Conservation (phyloP, 805 yeast species). For the Candida maesae region DNA sequence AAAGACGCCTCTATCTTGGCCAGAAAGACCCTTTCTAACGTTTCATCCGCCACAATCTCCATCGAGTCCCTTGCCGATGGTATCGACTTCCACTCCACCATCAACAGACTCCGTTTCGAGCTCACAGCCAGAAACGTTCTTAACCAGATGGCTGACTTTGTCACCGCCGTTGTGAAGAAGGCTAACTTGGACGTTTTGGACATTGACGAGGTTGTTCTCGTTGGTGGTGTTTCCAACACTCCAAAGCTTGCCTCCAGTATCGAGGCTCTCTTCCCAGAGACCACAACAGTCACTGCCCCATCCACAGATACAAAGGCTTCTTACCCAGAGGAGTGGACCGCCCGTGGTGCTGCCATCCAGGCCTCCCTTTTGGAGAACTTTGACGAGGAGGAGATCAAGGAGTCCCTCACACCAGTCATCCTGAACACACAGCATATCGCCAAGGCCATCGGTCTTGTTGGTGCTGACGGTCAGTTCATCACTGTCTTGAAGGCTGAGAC, state of each 20-base stretch:
- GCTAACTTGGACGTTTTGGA: conserved; percentile 84
- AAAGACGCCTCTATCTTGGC: conserved; percentile 76
- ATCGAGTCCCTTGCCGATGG: conserved; percentile 95
- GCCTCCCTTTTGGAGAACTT: conserved; percentile 80
- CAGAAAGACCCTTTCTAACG: conserved; percentile 89
- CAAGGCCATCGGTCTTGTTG: conserved; percentile 81
- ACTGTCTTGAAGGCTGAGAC: conserved; percentile 79
- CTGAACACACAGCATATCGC: conserved; percentile 83
- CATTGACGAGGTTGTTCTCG: conserved; percentile 85
- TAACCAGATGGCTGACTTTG: conserved; percentile 70
- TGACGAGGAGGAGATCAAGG: conserved; percentile 76
- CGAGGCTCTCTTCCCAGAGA: conserved; percentile 74
- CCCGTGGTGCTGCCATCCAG: conserved; percentile 96
- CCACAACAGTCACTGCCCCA: conserved; percentile 74
- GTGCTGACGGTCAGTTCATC: conserved; percentile 65
- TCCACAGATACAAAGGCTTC: conserved; percentile 69
- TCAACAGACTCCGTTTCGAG: conserved; percentile 93
- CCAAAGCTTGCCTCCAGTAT: conserved; percentile 85
- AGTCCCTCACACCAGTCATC: conserved; percentile 78
- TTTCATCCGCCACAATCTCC: conserved; percentile 83
- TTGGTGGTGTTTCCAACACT: conserved; percentile 90
- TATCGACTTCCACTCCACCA: conserved; percentile 84
- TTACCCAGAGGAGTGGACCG: conserved; percentile 84
- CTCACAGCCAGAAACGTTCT: conserved; percentile 77
- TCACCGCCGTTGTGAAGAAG: conserved; percentile 68